Conservation (phyloP, 2,329 filamentous ascomycete genomes). For the Didymella sp. region DNA sequence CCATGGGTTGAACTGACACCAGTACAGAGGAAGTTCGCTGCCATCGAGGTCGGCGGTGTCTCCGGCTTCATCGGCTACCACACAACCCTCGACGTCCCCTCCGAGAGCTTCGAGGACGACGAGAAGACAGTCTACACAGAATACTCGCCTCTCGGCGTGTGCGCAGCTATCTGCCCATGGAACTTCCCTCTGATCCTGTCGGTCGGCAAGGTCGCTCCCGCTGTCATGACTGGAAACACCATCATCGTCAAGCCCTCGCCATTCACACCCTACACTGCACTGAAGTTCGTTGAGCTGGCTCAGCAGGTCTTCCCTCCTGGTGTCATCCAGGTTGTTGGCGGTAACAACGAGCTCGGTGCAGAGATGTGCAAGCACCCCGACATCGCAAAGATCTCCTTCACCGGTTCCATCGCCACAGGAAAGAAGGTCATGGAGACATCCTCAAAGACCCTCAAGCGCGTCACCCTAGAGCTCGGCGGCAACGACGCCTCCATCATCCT, state of each 20-base stretch:
- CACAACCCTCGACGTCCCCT: conserved; percentile 40
- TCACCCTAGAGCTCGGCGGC: conserved; percentile 68
- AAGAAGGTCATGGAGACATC: conserved; percentile 67
- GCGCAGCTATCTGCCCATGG: conserved; percentile 52
- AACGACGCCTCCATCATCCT: conserved; percentile 68
- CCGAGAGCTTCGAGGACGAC: conserved; percentile 53
- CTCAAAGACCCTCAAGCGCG: conserved; percentile 64
- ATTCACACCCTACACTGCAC: conserved; percentile 63
- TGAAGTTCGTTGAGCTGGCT: conserved; percentile 68
- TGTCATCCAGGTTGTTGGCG: conserved; percentile 67
- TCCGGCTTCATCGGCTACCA: conserved; percentile 50
- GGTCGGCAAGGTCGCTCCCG: conserved; percentile 63
- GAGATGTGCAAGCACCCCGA: conserved; percentile 66
- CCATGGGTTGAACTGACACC: conserved; percentile 13
- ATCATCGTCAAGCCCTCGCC: conserved; percentile 65
- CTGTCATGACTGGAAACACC: conserved; percentile 63
- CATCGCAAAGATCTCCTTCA: conserved; percentile 69
- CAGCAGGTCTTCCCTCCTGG: conserved; percentile 66
- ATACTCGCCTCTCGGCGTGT: conserved; percentile 58
- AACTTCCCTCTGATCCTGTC: conserved; percentile 63
- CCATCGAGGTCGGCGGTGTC: conserved; percentile 50
- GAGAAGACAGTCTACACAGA: conserved; percentile 57
- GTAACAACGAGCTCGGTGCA: conserved; percentile 66
- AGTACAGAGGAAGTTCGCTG: conserved; percentile 50
- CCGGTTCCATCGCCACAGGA: conserved; percentile 66